Conservation (phyloP, 2,329 filamentous ascomycete genomes). For the Colletotrichum lindemuthianum region DNA sequence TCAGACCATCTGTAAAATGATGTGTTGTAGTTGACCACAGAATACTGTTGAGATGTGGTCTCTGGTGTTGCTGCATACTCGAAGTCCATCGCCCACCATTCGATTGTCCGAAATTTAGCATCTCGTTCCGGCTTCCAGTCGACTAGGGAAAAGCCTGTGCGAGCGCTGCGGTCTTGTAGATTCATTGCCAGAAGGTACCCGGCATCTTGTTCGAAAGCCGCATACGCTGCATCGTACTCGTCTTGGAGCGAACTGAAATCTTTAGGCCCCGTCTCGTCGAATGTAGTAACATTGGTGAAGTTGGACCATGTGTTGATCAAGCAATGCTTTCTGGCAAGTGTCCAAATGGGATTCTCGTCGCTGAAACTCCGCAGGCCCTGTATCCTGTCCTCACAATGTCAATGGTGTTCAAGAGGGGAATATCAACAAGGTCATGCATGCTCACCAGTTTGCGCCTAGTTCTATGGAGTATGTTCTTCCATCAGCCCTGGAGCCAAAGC, state of each 20-base stretch:
- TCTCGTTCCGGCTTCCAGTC: conserved; percentile 70
- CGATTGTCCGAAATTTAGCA: conserved; percentile 46
- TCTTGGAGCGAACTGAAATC: conserved; percentile 59
- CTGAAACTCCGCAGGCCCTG: conserved; percentile 38
- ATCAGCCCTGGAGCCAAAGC: conserved; percentile 61
- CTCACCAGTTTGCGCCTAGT: conserved; percentile 72
- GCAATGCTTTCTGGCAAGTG: conserved; percentile 67
- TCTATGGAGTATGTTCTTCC: conserved; percentile 68
- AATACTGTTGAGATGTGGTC: conserved; percentile 64
- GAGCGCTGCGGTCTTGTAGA: conserved; percentile 69
- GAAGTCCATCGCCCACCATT: conserved; percentile 69
- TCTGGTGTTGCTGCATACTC: conserved; percentile 67
- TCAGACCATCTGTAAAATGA: conserved; percentile 72
- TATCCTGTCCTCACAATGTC: not conserved
- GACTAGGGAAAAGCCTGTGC: conserved; percentile 66
- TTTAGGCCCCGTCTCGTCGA: conserved; percentile 67
- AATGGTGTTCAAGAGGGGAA: conserved; percentile 37
- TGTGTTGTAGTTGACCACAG: conserved; percentile 65
- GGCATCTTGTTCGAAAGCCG: conserved; percentile 59
- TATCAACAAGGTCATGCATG: too few species aligned
- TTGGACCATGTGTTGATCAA: conserved; percentile 67
- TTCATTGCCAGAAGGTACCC: conserved; percentile 68
- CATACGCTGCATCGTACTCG: conserved; percentile 58
- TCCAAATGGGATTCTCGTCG: conserved; percentile 70
- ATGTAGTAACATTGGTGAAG: conserved; percentile 67